Base-by-base conservation (phyloP, 1,284 basidiomycete species). In the Golubevia sp. region DNA sequence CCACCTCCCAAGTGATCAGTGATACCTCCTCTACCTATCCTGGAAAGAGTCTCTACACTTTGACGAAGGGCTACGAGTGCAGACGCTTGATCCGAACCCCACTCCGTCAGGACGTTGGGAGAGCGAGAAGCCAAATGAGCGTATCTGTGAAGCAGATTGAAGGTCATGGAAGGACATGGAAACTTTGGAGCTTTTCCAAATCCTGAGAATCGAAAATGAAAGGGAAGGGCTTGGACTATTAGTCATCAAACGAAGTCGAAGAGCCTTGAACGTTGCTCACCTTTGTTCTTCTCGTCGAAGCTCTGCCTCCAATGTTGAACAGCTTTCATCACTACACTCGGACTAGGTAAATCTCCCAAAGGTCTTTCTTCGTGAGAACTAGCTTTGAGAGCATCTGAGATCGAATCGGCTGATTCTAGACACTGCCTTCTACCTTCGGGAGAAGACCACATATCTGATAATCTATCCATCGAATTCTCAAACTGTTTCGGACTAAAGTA, bases 1-100 rank as follows among this genome's bases (percentile, higher is more conserved):
- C 86, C 86, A 15, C 82, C 83, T 0, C 86, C 86, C 0, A 86
- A 84, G 61, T 85, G 84, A 64, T 87, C 86, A n/a, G 84, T 75
- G n/a, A 87, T 85, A 0, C 86, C 86, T 27, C 86, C 86, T 25
- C 82, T 70, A 74, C 84, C 85, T 18, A 87, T 86, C 50, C 66
- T 69, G 48, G 72, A 59, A 15, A 84, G 61, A 68, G 79, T 77
- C 62, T 69, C 72, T 50, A 80, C 63, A 63, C 76, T 77, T 27
- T 56, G 49, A 23, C 61, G 48, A 2, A 63, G 44, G 23, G 61
- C 61, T 20, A 54, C 53, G 50, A 30, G 21, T 3, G 34, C 55
- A n/a, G 24, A 34, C 2, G 49, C 55, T n/a, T 18, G 2, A 1
- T 11, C 23, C 77, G 78, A 76, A 49, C 61, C 57, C 23, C n/a